Conservation (phyloP, 2,329 filamentous ascomycete species). For the Pseudogymnoascus sp. region DNA sequence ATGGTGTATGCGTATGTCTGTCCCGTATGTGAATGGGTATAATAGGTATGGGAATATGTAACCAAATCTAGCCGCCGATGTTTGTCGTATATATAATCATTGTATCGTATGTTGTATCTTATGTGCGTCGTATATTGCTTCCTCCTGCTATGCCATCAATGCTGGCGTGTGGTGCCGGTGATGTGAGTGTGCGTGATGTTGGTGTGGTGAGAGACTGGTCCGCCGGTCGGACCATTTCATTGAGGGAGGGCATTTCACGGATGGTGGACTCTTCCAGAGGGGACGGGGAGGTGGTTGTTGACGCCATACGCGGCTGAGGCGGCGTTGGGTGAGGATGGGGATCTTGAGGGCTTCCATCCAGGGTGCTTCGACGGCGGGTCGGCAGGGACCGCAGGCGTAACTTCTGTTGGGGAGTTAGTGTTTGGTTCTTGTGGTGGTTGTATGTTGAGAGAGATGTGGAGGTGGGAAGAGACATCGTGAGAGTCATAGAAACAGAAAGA, state of each 20-base stretch:
- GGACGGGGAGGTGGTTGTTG: not conserved
- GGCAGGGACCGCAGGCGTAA: not conserved
- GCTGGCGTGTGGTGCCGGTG: not conserved
- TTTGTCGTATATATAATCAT: not conserved
- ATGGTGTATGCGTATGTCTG: not conserved
- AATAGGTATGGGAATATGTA: not conserved
- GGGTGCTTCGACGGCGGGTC: not conserved
- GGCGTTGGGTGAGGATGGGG: not conserved
- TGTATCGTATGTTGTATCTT: not conserved
- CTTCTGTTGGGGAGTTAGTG: not conserved
- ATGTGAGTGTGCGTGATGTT: not conserved
- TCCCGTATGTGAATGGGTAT: conserved; percentile 5
- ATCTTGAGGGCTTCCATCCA: conserved; percentile 4
- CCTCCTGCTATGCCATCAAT: not conserved
- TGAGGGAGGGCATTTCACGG: not conserved
- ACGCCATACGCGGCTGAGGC: not conserved
- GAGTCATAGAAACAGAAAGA: not conserved
- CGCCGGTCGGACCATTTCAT: not conserved
- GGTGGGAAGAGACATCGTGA: not conserved
- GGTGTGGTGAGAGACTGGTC: not conserved
- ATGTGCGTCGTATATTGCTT: not conserved
- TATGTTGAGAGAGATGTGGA: no score
- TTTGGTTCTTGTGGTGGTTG: not conserved
- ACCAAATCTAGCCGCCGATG: not conserved
- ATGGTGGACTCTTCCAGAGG: not conserved